Evolutionary conservation across 371 early-diverging fungal species (phyloP).

Genomic region (Lichtheimia corymbifera): DNA sequence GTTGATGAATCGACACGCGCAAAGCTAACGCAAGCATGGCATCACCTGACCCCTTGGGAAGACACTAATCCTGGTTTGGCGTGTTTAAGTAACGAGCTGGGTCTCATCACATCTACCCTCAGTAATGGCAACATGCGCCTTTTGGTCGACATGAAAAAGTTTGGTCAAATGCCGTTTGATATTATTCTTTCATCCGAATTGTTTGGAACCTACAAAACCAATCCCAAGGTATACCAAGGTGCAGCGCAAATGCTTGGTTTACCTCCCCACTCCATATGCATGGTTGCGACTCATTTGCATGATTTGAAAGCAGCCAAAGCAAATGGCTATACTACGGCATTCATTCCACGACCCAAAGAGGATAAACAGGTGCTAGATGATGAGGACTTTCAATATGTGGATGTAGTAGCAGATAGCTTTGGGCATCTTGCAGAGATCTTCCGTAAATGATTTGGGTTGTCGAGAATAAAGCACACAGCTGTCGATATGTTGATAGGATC

Average conservation of each 20-base stretch:
- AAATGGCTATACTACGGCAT: slow-evolving; percentile 11
- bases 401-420: background rate
- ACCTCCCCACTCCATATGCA: slow-evolving; percentile 14
- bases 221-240: slow-evolving; percentile 11
- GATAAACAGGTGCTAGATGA: background rate
- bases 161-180: slow-evolving; percentile 15
- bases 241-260: slow-evolving; percentile 13
- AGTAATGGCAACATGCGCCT: slow-evolving; percentile 21
- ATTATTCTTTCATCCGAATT: slow-evolving; percentile 17
- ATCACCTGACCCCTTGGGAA: slow-evolving; percentile 13
- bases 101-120: slow-evolving; percentile 11
- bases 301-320: slow-evolving; percentile 16
- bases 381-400: background rate
- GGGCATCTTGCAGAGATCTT: slow-evolving; percentile 1
- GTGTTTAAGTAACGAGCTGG: background rate
- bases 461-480: no score
- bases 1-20: background rate
- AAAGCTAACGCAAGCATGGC: slow-evolving; percentile 12
- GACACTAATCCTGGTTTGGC: slow-evolving; percentile 11
- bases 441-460: no score
- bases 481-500: no score
- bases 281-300: slow-evolving; percentile 16
- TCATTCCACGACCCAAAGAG: slow-evolving; percentile 12
- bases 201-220: slow-evolving; percentile 16
- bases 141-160: slow-evolving; percentile 11